phyloP scores from a whole-genome alignment of 352 stramenopile genomes.

The Globisporangium viniferum region DNA sequence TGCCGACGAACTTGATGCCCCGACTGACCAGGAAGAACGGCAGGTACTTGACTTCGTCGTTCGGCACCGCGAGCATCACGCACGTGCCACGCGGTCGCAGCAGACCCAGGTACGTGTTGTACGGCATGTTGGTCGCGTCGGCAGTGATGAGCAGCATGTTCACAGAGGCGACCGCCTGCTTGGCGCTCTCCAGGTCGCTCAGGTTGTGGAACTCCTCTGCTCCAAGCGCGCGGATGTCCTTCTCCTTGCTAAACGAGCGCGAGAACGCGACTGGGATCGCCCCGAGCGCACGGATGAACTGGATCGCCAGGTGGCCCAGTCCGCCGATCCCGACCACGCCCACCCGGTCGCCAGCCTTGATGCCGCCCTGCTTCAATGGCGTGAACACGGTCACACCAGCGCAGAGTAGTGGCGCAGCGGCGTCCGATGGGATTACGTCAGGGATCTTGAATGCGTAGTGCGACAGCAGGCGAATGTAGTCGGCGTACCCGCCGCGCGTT shows the following conservation, averaged over 20 bases:
- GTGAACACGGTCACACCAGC: slow-evolving; percentile 83
- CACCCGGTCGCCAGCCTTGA: slow-evolving; percentile 48
- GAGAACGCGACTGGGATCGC: slow-evolving; percentile 61
- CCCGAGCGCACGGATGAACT: slow-evolving; percentile 36
- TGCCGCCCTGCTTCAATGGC: slow-evolving; percentile 48
- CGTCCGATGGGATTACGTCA: slow-evolving; percentile 50
- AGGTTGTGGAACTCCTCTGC: slow-evolving; percentile 54
- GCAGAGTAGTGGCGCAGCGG: slow-evolving; percentile 71
- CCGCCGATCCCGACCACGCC: slow-evolving; percentile 82
- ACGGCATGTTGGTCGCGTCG: slow-evolving; percentile 44
- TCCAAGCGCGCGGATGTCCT: slow-evolving; percentile 42
- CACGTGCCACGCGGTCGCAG: slow-evolving; percentile 52
- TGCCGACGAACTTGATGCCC: slow-evolving; percentile 53
- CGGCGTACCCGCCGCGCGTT: slow-evolving; percentile 62
- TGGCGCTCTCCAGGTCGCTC: slow-evolving; percentile 32
- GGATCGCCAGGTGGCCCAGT: slow-evolving; percentile 81
- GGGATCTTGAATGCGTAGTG: slow-evolving; percentile 77
- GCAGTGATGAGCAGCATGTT: slow-evolving; percentile 76
- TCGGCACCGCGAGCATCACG: slow-evolving; percentile 64
- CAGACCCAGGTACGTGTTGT: slow-evolving; percentile 47
- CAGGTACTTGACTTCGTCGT: slow-evolving; percentile 56
- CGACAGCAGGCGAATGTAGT: slow-evolving; percentile 59
- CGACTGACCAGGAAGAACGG: slow-evolving; percentile 42
- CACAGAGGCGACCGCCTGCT: slow-evolving; percentile 31
- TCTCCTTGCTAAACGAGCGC: slow-evolving; percentile 54